phyloP scores from a whole-genome alignment of 306 rosid species.

The Albizia julibrissin region DNA sequence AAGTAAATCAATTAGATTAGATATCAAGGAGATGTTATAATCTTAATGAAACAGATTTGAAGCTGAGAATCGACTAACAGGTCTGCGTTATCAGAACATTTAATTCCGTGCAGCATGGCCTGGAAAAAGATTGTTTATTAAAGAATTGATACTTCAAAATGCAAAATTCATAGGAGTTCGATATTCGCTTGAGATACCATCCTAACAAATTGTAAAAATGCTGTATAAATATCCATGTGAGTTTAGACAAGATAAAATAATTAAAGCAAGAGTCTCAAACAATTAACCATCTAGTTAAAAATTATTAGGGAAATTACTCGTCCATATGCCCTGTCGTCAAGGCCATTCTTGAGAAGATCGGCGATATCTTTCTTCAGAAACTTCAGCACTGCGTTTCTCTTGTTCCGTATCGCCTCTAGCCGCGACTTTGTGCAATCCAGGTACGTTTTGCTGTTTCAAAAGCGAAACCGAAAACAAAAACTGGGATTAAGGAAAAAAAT shows the following conservation, averaged over 20 bases:
- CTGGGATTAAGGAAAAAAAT: background rate
- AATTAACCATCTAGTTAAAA: background rate
- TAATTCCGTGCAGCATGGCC: background rate
- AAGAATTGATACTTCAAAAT: background rate
- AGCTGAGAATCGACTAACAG: background rate
- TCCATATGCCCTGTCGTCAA: slow-evolving; percentile 69
- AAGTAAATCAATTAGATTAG: background rate
- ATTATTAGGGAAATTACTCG: slow-evolving; percentile 54
- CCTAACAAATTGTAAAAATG: background rate
- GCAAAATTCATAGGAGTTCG: background rate
- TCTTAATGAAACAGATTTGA: background rate
- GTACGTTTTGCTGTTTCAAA: slow-evolving; percentile 57
- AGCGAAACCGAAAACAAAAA: slow-evolving; percentile 2
- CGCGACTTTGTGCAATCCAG: slow-evolving; percentile 53
- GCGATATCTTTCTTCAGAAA: slow-evolving; percentile 74
- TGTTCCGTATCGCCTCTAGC: slow-evolving; percentile 58
- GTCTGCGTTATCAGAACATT: background rate
- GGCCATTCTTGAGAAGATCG: slow-evolving; percentile 64
- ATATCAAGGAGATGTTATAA: background rate
- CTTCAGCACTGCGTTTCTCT: slow-evolving; percentile 64
- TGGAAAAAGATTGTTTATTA: background rate
- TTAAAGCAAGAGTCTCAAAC: too few relatives aligned
- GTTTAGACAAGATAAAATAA: background rate
- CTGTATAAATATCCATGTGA: background rate
- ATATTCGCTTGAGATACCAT: background rate